phyloP scores from a whole-genome alignment of 495 filamentous ascomycete genomes.

The Tuber indicum region DNA sequence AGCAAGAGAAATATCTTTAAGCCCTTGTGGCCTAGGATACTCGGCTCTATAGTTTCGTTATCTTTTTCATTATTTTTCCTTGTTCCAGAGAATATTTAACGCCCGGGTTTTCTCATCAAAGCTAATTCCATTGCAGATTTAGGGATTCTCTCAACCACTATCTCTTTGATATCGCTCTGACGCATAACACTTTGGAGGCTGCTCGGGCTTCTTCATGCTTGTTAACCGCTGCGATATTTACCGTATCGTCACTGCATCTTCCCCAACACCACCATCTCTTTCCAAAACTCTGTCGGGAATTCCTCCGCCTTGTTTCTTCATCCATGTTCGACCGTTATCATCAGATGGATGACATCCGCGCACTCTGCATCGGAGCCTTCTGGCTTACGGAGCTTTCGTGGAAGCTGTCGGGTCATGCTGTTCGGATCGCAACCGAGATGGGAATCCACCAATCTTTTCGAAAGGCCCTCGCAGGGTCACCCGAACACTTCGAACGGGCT shows the following conservation, averaged over 20 bases:
- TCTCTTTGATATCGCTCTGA: conserved; percentile 54
- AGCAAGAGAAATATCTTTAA: background rate
- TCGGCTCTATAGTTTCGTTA: background rate
- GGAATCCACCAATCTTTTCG: conserved; percentile 46
- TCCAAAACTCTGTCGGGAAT: conserved; percentile 43
- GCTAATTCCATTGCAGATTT: conserved; percentile 33
- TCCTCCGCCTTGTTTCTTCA: conserved; percentile 41
- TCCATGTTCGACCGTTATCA: conserved; percentile 45
- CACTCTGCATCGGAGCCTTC: conserved; percentile 45
- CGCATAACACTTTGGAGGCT: conserved; percentile 42
- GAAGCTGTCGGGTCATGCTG: conserved; percentile 46
- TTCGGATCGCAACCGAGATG: conserved; percentile 46
- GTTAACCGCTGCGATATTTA: conserved; percentile 43
- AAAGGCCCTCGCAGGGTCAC: conserved; percentile 45
- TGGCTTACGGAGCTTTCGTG: conserved; percentile 46
- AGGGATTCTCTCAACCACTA: conserved; percentile 44
- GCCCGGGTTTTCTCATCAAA: background rate
- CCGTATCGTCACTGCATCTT: conserved; percentile 44
- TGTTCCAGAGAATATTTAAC: background rate
- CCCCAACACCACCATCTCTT: conserved; percentile 45
- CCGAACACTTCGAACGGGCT: conserved; percentile 48
- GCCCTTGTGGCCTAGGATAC: background rate
- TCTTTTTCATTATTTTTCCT: background rate
- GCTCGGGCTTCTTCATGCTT: conserved; percentile 44
- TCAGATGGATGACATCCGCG: conserved; percentile 43